These are phyloP conservation scores for Cardamine resedifolia DNA, from an alignment of 345 rosid species.

Conservation along the genomic window DNA sequence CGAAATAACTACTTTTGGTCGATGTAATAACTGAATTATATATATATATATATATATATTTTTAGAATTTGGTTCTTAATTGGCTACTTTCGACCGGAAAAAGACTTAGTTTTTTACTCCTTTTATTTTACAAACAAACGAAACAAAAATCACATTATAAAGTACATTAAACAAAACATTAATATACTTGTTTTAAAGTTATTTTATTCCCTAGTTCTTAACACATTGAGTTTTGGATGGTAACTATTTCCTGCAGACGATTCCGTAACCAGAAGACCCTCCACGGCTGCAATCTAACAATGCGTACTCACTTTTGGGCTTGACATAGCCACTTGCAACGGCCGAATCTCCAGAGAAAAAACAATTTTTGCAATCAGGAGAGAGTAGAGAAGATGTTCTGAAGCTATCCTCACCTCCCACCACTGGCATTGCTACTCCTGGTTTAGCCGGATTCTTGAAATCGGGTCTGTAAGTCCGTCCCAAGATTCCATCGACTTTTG, in stretches of 20 bases:
- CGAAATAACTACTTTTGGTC: background rate
- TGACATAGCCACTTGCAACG: background rate
- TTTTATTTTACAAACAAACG: background rate
- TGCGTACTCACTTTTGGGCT: background rate
- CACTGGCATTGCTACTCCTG: slow-evolving; percentile 61
- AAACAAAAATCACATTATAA: background rate
- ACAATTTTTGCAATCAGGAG: slow-evolving; percentile 43
- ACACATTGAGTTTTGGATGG: background rate
- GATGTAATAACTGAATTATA: background rate
- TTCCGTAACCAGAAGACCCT: slow-evolving; percentile 11
- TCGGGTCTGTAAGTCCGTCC: slow-evolving; percentile 59
- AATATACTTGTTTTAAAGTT: background rate
- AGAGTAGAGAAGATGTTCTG: slow-evolving; percentile 46
- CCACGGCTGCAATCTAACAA: slow-evolving; percentile 12
- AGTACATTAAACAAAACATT: background rate
- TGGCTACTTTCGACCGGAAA: background rate
- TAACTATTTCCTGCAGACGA: slow-evolving; percentile 10
- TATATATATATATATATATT: background rate
- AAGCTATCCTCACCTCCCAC: slow-evolving; percentile 54
- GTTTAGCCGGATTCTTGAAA: slow-evolving; percentile 62
- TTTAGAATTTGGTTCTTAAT: background rate
- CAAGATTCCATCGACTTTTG: slow-evolving; percentile 57
- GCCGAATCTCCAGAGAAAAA: background rate
- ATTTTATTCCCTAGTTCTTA: background rate
- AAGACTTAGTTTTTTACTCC: too few relatives aligned